Conservation (phyloP, 441 rosid species). For the Jatropha podagrica region DNA sequence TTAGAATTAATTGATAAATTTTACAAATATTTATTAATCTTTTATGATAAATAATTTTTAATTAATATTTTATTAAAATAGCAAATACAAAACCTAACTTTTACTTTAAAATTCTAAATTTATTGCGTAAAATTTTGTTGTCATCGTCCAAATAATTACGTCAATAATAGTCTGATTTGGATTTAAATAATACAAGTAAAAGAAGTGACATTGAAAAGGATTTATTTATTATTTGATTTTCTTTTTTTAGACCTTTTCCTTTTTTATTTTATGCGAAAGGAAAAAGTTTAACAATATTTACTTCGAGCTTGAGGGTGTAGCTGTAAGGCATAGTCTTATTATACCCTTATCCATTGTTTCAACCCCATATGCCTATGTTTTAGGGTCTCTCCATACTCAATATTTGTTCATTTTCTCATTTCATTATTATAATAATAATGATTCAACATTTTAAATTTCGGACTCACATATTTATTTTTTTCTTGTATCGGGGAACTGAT, state of each 20-base stretch:
- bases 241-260: background rate
- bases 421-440: background rate
- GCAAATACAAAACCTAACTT: too few relatives aligned
- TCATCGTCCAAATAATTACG: too few relatives aligned
- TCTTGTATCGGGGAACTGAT: too few relatives aligned
- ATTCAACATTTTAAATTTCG: background rate
- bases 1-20: too few relatives aligned
- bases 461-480: too few relatives aligned
- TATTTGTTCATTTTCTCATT: background rate
- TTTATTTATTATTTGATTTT: background rate
- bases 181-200: background rate
- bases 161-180: too few relatives aligned
- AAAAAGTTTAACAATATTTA: background rate
- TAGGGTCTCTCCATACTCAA: slow-evolving; percentile 12
- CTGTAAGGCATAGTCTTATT: slow-evolving; percentile 31
- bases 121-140: too few relatives aligned
- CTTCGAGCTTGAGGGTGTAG: too few relatives aligned
- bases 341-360: background rate
- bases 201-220: background rate
- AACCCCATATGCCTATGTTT: background rate
- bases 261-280: background rate
- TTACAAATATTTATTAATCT: too few relatives aligned
- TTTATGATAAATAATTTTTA: too few relatives aligned
- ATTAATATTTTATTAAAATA: too few relatives aligned
- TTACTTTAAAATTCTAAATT: too few relatives aligned